phyloP scores from a whole-genome alignment of 2,329 filamentous ascomycete species.

The Trichoderma breve region DNA sequence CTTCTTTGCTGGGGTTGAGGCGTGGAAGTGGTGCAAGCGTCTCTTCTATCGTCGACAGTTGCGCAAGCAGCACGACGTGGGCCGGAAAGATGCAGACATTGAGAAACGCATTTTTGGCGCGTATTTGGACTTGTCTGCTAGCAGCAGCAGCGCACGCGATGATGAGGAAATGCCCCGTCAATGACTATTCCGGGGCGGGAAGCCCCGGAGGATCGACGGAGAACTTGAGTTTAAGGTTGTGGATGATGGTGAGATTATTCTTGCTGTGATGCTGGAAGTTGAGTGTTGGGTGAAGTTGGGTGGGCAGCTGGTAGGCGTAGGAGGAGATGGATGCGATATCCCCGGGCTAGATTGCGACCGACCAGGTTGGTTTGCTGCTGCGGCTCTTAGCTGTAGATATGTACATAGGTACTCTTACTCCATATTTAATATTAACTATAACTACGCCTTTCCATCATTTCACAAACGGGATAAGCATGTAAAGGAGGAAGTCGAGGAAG shows the following conservation, averaged over 20 bases:
- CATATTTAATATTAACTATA: neutral
- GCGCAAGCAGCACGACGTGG: neutral
- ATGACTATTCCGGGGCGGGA: neutral
- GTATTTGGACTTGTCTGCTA: neutral
- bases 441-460: neutral
- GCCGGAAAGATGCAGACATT: neutral
- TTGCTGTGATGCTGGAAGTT: neutral
- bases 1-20: slow-evolving; percentile 58
- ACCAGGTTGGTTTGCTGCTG: neutral
- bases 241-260: neutral
- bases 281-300: neutral
- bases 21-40: slow-evolving; percentile 59
- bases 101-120: neutral
- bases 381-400: neutral
- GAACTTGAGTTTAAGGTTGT: neutral
- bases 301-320: neutral
- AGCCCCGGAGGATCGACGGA: neutral
- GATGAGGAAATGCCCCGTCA: neutral
- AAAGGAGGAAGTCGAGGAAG: neutral
- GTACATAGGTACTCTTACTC: neutral
- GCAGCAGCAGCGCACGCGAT: neutral
- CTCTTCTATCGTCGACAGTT: slow-evolving; percentile 24
- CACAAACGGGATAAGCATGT: neutral
- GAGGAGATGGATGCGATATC: neutral
- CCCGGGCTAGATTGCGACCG: neutral